Evolutionary conservation across 2,329 filamentous ascomycete genomes (phyloP), one percentile per base, ranked within the genome.

Genomic region (Pseudogymnoascus sp.): DNA sequence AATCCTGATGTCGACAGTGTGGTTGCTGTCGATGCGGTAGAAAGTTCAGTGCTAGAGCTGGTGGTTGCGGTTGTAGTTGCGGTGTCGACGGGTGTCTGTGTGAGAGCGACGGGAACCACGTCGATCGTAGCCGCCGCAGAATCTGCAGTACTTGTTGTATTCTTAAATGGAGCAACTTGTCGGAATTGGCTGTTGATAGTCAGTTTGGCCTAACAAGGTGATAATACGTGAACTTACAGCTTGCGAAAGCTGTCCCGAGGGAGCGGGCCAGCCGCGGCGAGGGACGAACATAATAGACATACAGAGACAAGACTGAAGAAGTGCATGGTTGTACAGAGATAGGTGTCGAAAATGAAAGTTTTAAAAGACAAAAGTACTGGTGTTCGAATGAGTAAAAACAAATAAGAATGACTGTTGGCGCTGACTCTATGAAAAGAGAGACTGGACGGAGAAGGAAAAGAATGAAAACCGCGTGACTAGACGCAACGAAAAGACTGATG

Each of bases 231-330:
- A 10, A 53, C 69, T 60, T 64, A 69, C 69, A 64, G 36, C 59
- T 40, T 67, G 40, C 50, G 44, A 62, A 59, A 36, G 59, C 38
- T 59, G 28, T 59, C 65, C 18, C 66, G 65, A 25, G 66, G 63
- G 25, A 70, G 40, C 60, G 68, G 69, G 23, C 69, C 69, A 42
- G 69, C 69, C 61, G 64, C 64, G 46, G 36, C 65, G 18, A 68
- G 59, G 21, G 46, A 62, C 23, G 67, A 60, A 44, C 67, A 61
- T 12, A 65, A 63, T 25, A 68, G 4, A 31, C 60, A 42, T 42
- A 62, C 61, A 12, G 61, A 62, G 44, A 68, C 31, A 56, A 67
- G 53, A 23, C 66, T 53, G 42, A 60, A 63, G 6, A 61, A 59
- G 36, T 61, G 69, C 68, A 70, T 70, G 60, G 37, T 66, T 31